Evolutionary conservation across 805 yeast genomes (phyloP), one percentile per base, ranked within the genome.

Genomic region (Suhomyces canberraensis): DNA sequence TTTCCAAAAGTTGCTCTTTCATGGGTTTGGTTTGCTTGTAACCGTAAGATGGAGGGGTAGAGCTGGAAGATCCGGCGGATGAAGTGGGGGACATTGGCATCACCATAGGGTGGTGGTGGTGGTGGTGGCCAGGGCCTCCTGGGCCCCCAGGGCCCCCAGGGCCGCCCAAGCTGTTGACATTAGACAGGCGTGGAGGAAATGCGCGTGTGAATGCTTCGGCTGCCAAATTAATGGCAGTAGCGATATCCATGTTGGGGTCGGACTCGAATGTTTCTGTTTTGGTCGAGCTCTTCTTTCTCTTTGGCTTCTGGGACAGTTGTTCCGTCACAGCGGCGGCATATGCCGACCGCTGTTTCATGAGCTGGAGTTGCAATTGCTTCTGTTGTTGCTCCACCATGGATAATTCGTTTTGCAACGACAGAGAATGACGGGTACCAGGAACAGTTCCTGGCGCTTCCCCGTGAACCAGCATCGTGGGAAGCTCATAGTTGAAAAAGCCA

Each of bases 171-270:
- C 6, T 24, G 14, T 24, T 24, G 11, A 24, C 26, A 5, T 13
- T n/a, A 5, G 26, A 14, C 26, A 6, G 11, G 9, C 9, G 21
- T 8, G 25, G 11, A 2, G 24, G 24, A 17, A 25, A 20, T 7
- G 34, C n/a, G 11, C 14, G 16, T 21, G 18, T 25, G 27, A 36
- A 31, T 7, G 39, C 34, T 25, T 25, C 30, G n/a, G 31, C 24
- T 8, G 39, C 39, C 31, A 36, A 30, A 8, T 36, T 33, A 17
- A 36, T 36, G 15, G 39, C 39, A 3, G 31, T 25, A 9, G 19
- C 28, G 13, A 34, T 32, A 16, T 34, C 37, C 16, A 34, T 5
- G 4, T 32, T 21, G 8, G 36, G 25, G 15, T 17, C 25, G 8
- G n/a, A 11, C 3, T 18, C n/a, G 15, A 18, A 18, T n/a, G 4